These are phyloP conservation scores for Pleurotus sapidus DNA, from an alignment of 768 basidiomycete species.

Conservation along the genomic window DNA sequence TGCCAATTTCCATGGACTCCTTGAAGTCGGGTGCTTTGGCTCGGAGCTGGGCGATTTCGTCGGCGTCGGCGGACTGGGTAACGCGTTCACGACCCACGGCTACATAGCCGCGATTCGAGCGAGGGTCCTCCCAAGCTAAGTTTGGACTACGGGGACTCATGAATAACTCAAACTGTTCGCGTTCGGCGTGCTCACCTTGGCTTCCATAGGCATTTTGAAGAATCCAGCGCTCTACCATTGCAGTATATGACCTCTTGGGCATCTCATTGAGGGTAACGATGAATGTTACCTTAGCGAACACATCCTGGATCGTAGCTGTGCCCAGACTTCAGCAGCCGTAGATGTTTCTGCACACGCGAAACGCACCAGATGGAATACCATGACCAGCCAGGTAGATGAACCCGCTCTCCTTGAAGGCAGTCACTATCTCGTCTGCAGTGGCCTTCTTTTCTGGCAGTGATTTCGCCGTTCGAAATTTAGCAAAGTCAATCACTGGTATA, in stretches of 20 bases:
- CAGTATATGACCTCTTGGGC: background rate
- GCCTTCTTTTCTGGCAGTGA: conserved; percentile 53
- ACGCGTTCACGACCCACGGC: conserved; percentile 79
- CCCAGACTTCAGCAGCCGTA: background rate
- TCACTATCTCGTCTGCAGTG: conserved; percentile 66
- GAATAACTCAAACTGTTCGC: background rate
- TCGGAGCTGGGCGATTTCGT: conserved; percentile 74
- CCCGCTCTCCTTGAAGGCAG: conserved; percentile 76
- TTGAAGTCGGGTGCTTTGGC: conserved; percentile 76
- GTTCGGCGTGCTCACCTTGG: conserved; percentile 42
- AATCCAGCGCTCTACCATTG: conserved; percentile 68
- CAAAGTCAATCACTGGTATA: conserved; percentile 81
- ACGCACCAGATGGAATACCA: conserved; percentile 54
- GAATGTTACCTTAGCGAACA: conserved; percentile 58
- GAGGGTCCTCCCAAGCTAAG: conserved; percentile 86
- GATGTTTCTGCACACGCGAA: background rate
- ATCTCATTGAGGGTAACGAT: background rate
- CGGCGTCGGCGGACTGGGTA: conserved; percentile 65
- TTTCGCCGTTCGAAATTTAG: conserved; percentile 54
- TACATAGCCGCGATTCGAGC: conserved; percentile 85
- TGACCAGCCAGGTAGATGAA: conserved; percentile 79
- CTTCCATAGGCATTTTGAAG: conserved; percentile 60
- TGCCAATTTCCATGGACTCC: conserved; percentile 87
- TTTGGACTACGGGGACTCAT: conserved; percentile 36
- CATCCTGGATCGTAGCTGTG: conserved; percentile 47